These are phyloP conservation scores for Circinella minor DNA, from an alignment of 371 early-diverging fungal genomes.

Conservation along the genomic window DNA sequence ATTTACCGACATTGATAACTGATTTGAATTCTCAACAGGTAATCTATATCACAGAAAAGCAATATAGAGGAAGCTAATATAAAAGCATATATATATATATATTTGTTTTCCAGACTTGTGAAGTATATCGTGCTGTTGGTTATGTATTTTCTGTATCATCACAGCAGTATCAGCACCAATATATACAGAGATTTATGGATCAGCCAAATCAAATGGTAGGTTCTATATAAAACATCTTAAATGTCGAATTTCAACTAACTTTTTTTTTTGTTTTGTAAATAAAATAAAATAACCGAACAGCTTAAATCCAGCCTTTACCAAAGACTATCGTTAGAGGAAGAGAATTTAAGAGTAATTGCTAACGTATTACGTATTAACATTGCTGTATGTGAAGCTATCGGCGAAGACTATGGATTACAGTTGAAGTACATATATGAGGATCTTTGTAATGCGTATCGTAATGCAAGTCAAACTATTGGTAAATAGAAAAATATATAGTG, in stretches of 20 bases:
- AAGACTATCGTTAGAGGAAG: background rate
- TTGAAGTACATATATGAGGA: background rate
- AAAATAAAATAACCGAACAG: background rate
- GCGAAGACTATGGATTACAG: background rate
- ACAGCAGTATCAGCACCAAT: slow-evolving; percentile 66
- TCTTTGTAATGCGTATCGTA: background rate
- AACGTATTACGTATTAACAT: slow-evolving; percentile 10
- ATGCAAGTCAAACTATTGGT: background rate
- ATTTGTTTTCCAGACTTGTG: slow-evolving; percentile 58
- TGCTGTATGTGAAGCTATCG: slow-evolving; percentile 2
- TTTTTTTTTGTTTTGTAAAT: too few species aligned
- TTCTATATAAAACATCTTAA: background rate
- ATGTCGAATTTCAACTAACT: too few species aligned
- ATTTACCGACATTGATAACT: slow-evolving; percentile 69
- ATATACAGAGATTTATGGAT: slow-evolving; percentile 79
- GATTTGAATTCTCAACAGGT: slow-evolving; percentile 85
- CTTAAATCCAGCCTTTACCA: background rate
- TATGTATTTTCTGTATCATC: slow-evolving; percentile 84
- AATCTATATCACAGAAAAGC: background rate
- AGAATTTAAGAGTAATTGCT: background rate
- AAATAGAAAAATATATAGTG: background rate
- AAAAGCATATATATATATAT: background rate
- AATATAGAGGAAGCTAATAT: background rate
- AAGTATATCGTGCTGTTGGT: slow-evolving; percentile 92
- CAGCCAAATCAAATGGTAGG: slow-evolving; percentile 73